A percentile compares a stretch with the other conserved stretches of the same genome.
Evolutionary conservation across 1,284 basidiomycete genomes (phyloP).

Genomic region (Schizophyllum amplum): DNA sequence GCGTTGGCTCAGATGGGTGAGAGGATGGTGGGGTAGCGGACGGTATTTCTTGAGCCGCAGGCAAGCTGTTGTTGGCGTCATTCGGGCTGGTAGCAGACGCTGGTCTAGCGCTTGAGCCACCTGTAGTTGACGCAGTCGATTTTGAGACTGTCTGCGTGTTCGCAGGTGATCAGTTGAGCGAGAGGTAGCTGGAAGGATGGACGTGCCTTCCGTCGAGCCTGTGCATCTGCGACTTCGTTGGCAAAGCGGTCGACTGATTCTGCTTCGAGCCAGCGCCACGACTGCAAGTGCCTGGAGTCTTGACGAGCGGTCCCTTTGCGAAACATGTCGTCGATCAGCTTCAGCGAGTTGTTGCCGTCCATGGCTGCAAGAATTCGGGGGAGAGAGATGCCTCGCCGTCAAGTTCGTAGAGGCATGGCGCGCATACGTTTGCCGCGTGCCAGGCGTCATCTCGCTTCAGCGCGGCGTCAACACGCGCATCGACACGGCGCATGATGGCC

Average conservation of each 20-base stretch:
- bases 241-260: slow-evolving; percentile 22
- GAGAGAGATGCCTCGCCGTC: slow-evolving; percentile 17
- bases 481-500: background rate
- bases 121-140: background rate
- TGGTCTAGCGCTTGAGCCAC: background rate
- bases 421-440: slow-evolving; percentile 12
- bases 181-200: background rate
- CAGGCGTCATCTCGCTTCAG: slow-evolving; percentile 6
- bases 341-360: slow-evolving; percentile 29
- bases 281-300: slow-evolving; percentile 5
- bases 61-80: background rate
- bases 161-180: background rate
- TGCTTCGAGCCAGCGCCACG: slow-evolving; percentile 13
- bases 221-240: slow-evolving; percentile 20
- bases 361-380: slow-evolving; percentile 17
- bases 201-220: background rate
- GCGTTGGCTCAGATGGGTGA: background rate
- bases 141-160: background rate
- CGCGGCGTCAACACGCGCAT: background rate
- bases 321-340: slow-evolving; percentile 17
- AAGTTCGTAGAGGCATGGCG: slow-evolving; percentile 14
- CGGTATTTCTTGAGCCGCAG: background rate
- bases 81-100: background rate
- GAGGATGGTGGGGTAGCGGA: background rate
- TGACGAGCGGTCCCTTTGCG: slow-evolving; percentile 14